phyloP scores from a whole-genome alignment of 176 grass and related monocot genomes.

The Rhynchospora breviuscula region DNA sequence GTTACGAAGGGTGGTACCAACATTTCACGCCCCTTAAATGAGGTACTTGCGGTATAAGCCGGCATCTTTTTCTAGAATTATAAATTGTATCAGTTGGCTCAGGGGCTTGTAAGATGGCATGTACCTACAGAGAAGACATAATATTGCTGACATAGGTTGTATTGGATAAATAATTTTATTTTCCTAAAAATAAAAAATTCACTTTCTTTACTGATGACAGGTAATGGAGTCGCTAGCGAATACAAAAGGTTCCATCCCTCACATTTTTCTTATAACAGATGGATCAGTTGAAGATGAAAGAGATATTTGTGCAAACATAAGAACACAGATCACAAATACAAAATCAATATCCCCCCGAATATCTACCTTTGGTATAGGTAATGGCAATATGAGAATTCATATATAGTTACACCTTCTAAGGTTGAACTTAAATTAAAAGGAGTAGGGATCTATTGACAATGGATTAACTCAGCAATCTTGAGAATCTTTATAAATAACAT shows the following conservation, averaged over 20 bases:
- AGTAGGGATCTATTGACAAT: too few species aligned
- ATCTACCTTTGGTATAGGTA: slow-evolving; percentile 97
- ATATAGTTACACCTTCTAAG: not conserved
- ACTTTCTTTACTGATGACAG: slow-evolving; percentile 23
- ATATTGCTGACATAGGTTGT: not conserved
- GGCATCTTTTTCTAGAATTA: slow-evolving; percentile 1
- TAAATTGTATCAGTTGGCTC: slow-evolving; percentile 1
- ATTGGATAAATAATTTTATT: slow-evolving; percentile 4
- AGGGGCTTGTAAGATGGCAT: not conserved
- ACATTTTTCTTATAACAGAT: slow-evolving; percentile 96
- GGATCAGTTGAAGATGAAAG: slow-evolving; percentile 86
- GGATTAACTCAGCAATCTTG: not conserved
- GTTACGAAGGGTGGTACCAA: slow-evolving; percentile 66
- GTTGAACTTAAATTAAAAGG: too few species aligned
- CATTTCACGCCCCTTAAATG: slow-evolving; percentile 64
- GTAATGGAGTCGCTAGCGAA: slow-evolving; percentile 64
- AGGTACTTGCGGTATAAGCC: slow-evolving; percentile 44
- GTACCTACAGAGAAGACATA: not conserved
- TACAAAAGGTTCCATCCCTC: slow-evolving; percentile 54
- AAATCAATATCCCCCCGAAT: slow-evolving; percentile 68
- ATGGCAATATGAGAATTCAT: slow-evolving; percentile 19
- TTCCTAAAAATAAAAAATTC: not conserved
- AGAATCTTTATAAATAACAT: not conserved
- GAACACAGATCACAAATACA: slow-evolving; percentile 36
- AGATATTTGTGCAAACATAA: slow-evolving; percentile 62